Percentiles rank a stretch among this genome's conserved stretches.
phyloP scores from a whole-genome alignment of 108 stramenopile genomes.

The Fragilaria radians region DNA sequence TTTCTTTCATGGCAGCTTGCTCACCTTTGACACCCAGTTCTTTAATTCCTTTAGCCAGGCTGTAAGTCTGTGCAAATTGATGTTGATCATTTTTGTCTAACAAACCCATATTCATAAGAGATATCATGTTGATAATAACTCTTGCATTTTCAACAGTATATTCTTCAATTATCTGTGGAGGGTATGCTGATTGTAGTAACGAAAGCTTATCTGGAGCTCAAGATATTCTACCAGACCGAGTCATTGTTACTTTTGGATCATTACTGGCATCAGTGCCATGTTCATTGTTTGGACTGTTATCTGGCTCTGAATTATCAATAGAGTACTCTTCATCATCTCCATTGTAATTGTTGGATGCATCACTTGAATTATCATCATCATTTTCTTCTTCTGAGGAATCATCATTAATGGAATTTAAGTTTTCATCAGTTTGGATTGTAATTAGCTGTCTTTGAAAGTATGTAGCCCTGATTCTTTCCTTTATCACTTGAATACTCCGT shows the following conservation, averaged over 20 bases:
- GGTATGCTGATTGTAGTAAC: no score
- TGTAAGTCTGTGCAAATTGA: not conserved
- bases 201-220: no score
- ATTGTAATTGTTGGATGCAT: not conserved
- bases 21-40: slow-evolving; percentile 12
- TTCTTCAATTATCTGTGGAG: not conserved
- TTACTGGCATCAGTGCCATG: not conserved
- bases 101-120: not conserved
- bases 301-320: not conserved
- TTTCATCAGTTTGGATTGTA: not conserved
- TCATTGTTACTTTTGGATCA: not conserved
- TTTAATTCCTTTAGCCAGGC: slow-evolving; percentile 6
- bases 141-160: not conserved
- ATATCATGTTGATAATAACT: not conserved
- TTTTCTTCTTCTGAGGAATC: no score
- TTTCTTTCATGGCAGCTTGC: slow-evolving; percentile 10
- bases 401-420: no score
- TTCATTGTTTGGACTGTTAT: not conserved
- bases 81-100: not conserved
- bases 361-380: no score
- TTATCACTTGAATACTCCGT: slow-evolving; percentile 3
- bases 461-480: not conserved
- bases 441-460: not conserved
- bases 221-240: not conserved
- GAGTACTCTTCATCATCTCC: not conserved